Percentiles rank a stretch among this genome's conserved stretches.
These are phyloP conservation scores for Mycena olivaceomarginata DNA, from an alignment of 768 basidiomycete genomes.

Conservation along the genomic window DNA sequence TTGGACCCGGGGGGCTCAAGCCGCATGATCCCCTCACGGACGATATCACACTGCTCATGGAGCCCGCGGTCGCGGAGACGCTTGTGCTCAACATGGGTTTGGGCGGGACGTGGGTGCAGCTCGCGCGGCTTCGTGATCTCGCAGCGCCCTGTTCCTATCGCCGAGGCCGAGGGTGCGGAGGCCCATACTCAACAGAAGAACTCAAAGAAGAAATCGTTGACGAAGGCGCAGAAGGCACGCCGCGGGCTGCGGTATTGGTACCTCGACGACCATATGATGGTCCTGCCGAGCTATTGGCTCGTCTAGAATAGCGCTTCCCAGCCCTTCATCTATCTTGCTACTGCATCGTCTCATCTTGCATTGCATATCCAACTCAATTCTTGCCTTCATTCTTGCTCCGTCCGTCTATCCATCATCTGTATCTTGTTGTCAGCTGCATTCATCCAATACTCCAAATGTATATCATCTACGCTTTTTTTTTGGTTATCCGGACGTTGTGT, in stretches of 20 bases:
- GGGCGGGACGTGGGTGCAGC: conserved; percentile 82
- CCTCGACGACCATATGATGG: conserved; percentile 61
- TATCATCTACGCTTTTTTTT: too few species aligned
- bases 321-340: too few species aligned
- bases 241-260: conserved; percentile 62
- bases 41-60: conserved; percentile 75
- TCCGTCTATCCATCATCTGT: too few species aligned
- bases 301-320: conserved; percentile 9
- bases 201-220: conserved; percentile 60
- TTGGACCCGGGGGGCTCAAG: conserved; percentile 39
- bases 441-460: too few species aligned
- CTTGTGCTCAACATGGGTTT: conserved; percentile 76
- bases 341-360: too few species aligned
- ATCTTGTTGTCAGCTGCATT: too few species aligned
- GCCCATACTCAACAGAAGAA: conserved; percentile 16
- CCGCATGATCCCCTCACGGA: conserved; percentile 74
- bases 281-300: conserved; percentile 63
- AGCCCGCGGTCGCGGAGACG: conserved; percentile 62
- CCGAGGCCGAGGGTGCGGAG: conserved; percentile 15
- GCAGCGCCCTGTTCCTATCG: not conserved
- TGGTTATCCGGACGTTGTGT: too few species aligned
- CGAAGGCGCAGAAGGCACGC: conserved; percentile 55
- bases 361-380: too few species aligned
- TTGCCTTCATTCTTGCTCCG: too few species aligned
- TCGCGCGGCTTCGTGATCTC: conserved; percentile 63